These are phyloP conservation scores for Aspergillus sp. DNA, from an alignment of 2,329 filamentous ascomycete species.

Conservation along the genomic window DNA sequence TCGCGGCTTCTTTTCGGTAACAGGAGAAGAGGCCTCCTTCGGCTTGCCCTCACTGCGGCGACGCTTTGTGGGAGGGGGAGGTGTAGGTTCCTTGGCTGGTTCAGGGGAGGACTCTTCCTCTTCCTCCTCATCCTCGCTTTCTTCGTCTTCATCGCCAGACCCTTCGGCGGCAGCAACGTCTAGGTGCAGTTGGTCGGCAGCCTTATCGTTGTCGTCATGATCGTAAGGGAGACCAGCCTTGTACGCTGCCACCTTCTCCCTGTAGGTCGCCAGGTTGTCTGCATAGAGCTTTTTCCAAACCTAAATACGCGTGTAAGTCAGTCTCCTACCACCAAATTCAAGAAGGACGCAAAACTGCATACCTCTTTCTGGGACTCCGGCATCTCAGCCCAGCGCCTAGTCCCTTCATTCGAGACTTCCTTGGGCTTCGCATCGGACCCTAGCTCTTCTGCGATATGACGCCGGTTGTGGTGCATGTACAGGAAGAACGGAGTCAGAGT, in stretches of 20 bases:
- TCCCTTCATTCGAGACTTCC: conserved; percentile 84
- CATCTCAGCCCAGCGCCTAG: conserved; percentile 82
- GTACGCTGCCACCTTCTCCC: conserved; percentile 56
- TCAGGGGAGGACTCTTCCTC: conserved; percentile 36
- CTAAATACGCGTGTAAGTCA: conserved; percentile 32
- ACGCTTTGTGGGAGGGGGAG: conserved; percentile 45
- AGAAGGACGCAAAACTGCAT: conserved; percentile 24
- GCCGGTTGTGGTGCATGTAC: conserved; percentile 84
- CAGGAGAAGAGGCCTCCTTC: conserved; percentile 30
- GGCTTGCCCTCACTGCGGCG: conserved; percentile 42
- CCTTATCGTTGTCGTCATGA: conserved; percentile 45
- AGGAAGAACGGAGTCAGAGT: conserved; percentile 93
- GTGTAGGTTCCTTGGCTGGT: conserved; percentile 43
- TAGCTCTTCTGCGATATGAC: conserved; percentile 76
- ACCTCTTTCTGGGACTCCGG: conserved; percentile 69
- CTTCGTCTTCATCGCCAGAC: conserved; percentile 33
- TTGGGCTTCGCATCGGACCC: conserved; percentile 75
- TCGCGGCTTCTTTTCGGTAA: conserved; percentile 20
- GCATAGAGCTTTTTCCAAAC: conserved; percentile 59
- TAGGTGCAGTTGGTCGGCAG: conserved; percentile 43
- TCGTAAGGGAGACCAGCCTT: conserved; percentile 50
- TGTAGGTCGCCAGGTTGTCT: conserved; percentile 57
- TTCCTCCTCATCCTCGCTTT: conserved; percentile 21
- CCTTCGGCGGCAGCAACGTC: conserved; percentile 40
- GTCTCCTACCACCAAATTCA: not conserved